Evolutionary conservation across 2,329 filamentous ascomycete genomes (phyloP).

Genomic region (Colletotrichum camelliae): DNA sequence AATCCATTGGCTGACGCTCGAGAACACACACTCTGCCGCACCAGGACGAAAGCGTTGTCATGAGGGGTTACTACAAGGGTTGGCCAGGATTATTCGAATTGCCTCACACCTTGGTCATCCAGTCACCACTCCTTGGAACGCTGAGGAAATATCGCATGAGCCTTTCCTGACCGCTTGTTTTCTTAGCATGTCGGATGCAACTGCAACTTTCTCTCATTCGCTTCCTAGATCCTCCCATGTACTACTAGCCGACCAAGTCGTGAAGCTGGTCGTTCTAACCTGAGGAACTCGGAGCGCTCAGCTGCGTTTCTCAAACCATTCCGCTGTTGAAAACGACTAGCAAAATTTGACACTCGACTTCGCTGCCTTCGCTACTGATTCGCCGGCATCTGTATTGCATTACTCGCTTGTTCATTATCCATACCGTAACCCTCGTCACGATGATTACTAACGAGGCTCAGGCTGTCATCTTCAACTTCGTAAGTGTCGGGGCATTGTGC

Average conservation of each 20-base stretch:
- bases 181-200: not conserved
- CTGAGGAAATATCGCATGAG: not conserved
- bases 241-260: not conserved
- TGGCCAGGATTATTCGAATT: not conserved
- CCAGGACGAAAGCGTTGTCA: not conserved
- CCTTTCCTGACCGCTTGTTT: not conserved
- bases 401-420: not conserved
- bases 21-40: not conserved
- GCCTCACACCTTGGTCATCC: not conserved
- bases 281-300: not conserved
- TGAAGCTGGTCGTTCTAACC: not conserved
- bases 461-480: not conserved
- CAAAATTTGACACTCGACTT: not conserved
- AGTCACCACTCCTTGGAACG: not conserved
- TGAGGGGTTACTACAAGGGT: not conserved
- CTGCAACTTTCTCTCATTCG: not conserved
- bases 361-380: not conserved
- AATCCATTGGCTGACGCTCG: slow-evolving; percentile 13
- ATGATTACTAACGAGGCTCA: not conserved
- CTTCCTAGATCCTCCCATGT: not conserved
- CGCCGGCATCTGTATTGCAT: not conserved
- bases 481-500: not conserved
- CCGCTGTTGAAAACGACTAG: not conserved
- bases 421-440: not conserved
- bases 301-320: not conserved